Evolutionary conservation across 305 asterid genomes (phyloP).

Genomic region (Ajuga reptans): DNA sequence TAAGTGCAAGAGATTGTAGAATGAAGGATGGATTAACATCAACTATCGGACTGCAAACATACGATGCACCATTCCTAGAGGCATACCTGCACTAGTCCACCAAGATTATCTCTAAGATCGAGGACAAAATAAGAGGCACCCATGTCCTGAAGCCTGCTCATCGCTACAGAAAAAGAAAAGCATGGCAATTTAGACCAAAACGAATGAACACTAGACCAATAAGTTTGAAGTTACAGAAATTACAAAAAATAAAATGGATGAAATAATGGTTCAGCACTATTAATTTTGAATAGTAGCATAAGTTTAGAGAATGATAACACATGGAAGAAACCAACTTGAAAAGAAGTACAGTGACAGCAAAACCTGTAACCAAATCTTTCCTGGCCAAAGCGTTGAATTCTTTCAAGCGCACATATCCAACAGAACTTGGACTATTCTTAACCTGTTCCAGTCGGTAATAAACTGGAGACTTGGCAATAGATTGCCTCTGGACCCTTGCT

Average conservation of each 20-base stretch:
- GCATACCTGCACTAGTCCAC: conserved; percentile 94
- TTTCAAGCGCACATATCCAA: conserved; percentile 88
- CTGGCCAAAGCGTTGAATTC: conserved; percentile 97
- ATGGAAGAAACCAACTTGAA: not conserved
- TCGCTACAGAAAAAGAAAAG: conserved; percentile 43
- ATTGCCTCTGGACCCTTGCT: conserved; percentile 71
- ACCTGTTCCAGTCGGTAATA: conserved; percentile 77
- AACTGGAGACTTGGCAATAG: conserved; percentile 86
- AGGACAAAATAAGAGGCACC: conserved; percentile 85
- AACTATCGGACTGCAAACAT: conserved; percentile 18
- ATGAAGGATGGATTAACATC: conserved; percentile 5
- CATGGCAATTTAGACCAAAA: not conserved
- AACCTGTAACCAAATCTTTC: conserved; percentile 86
- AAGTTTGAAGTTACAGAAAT: not conserved
- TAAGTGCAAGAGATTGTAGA: not conserved
- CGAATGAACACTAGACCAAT: not conserved
- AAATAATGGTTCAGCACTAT: conserved; percentile 2
- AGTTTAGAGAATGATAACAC: not conserved
- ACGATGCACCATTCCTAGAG: conserved; percentile 9
- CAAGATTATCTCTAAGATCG: conserved; percentile 96
- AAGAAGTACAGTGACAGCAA: not conserved
- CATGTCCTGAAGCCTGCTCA: conserved; percentile 78
- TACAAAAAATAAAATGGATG: conserved; percentile 1
- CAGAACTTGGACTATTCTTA: conserved; percentile 46
- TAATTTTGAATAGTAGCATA: not conserved